Conservation (phyloP, 306 rosid genomes). For the Abrus pulchellus region DNA sequence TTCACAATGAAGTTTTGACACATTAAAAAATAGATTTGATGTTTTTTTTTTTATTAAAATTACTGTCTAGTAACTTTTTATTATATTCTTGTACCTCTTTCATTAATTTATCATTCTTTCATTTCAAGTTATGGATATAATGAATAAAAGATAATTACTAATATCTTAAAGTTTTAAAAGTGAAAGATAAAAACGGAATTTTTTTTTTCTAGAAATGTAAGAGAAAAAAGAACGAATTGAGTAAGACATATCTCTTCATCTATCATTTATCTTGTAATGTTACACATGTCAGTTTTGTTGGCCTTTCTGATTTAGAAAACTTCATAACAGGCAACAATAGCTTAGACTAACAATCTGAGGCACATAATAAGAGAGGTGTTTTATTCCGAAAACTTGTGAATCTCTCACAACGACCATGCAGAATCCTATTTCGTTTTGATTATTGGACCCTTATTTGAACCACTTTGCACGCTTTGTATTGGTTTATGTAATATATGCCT, state of each 20-base stretch:
- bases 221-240: too few species aligned
- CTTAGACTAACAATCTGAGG: not conserved
- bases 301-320: conserved; percentile 4
- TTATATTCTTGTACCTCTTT: too few species aligned
- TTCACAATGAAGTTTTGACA: too few species aligned
- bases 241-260: not conserved
- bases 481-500: not conserved
- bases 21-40: too few species aligned
- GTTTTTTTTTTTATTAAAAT: too few species aligned
- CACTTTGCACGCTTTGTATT: not conserved
- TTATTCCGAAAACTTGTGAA: not conserved
- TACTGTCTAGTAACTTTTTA: too few species aligned
- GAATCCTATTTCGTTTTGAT: not conserved
- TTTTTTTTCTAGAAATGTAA: too few species aligned
- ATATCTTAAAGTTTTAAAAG: too few species aligned
- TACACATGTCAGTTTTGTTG: not conserved
- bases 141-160: too few species aligned
- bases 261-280: not conserved
- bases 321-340: not conserved
- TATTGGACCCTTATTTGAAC: not conserved
- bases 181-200: too few species aligned
- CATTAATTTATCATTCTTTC: too few species aligned
- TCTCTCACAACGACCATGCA: not conserved
- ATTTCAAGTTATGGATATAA: too few species aligned
- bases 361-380: not conserved